These are phyloP conservation scores for Antitrichia curtipendula DNA, from an alignment of 225 moss, liverwort and hornwort genomes.

Conservation along the genomic window DNA sequence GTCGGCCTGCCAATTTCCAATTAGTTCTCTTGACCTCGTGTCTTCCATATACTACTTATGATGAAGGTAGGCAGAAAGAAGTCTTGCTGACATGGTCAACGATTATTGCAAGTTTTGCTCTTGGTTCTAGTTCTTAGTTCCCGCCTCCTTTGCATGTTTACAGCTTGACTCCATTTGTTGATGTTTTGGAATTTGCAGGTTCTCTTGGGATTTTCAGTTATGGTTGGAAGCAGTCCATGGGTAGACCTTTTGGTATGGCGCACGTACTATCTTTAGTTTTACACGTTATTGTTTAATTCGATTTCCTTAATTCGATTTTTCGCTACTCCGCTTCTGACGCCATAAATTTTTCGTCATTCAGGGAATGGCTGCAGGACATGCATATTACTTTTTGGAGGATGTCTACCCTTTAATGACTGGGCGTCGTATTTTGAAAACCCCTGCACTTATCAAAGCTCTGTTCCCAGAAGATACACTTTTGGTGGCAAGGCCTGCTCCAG, in stretches of 20 bases:
- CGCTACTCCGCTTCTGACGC: neutral
- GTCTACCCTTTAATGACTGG: constrained; percentile 95
- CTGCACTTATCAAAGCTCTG: constrained; percentile 71
- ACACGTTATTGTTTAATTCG: neutral
- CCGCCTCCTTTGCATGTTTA: neutral
- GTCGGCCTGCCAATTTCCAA: neutral
- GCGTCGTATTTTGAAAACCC: constrained; percentile 85
- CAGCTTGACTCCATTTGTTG: neutral
- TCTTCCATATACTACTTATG: neutral
- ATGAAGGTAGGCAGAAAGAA: neutral
- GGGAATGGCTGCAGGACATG: constrained; percentile 96
- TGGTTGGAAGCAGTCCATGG: constrained; percentile 99
- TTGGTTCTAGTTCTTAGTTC: neutral
- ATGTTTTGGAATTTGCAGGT: constrained; percentile 44
- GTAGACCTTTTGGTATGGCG: constrained; percentile 89
- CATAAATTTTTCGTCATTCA: neutral
- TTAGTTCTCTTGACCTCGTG: neutral
- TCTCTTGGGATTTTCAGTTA: constrained; percentile 82
- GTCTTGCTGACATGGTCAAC: neutral
- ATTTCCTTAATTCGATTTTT: neutral
- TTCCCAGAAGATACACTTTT: constrained; percentile 81
- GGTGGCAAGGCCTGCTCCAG: constrained; percentile 38
- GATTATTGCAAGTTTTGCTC: neutral
- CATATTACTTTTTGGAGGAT: constrained; percentile 94
- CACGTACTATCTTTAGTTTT: neutral